Evolutionary conservation across 1,139 yeast genomes (phyloP).

Genomic region (Ogataea hybrid): DNA sequence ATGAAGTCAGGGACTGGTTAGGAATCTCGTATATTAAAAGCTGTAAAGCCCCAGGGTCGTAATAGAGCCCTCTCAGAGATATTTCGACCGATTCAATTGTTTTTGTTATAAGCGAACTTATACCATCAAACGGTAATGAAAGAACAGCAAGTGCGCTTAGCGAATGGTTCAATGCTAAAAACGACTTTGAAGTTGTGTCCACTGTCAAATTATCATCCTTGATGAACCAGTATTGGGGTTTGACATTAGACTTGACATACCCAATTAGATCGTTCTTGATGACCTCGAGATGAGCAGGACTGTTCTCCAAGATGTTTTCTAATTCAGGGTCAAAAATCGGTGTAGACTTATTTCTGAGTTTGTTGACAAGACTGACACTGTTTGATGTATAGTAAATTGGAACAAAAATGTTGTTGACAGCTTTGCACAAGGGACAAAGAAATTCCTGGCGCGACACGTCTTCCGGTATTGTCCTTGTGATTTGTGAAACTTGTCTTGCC

Average conservation of each 20-base stretch:
- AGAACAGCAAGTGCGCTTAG: slow-evolving; percentile 21
- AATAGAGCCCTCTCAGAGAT: slow-evolving; percentile 52
- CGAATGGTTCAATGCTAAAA: slow-evolving; percentile 26
- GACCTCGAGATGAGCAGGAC: slow-evolving; percentile 7
- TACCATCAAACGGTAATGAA: slow-evolving; percentile 31
- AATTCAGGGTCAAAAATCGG: slow-evolving; percentile 16
- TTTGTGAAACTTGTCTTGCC: slow-evolving; percentile 57
- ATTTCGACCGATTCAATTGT: slow-evolving; percentile 68
- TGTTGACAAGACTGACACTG: slow-evolving; percentile 19
- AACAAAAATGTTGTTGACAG: slow-evolving; percentile 77
- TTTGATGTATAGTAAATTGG: slow-evolving; percentile 61
- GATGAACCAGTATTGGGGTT: slow-evolving; percentile 28
- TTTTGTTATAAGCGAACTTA: slow-evolving; percentile 41
- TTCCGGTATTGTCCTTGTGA: slow-evolving; percentile 82
- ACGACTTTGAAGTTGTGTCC: slow-evolving; percentile 20
- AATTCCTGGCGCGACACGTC: slow-evolving; percentile 69
- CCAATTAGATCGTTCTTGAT: slow-evolving; percentile 22
- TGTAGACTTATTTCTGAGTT: slow-evolving; percentile 11
- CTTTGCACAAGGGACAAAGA: slow-evolving; percentile 88
- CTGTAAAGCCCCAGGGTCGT: slow-evolving; percentile 31
- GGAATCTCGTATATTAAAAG: slow-evolving; percentile 58
- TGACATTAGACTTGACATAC: slow-evolving; percentile 22
- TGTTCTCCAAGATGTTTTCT: slow-evolving; percentile 1
- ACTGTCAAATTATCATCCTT: slow-evolving; percentile 17
- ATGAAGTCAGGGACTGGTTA: slow-evolving; percentile 53